Percentiles rank a stretch among this genome's conserved stretches.
Conservation (phyloP, 257 asterid species). For the Solanum clarkiae region DNA sequence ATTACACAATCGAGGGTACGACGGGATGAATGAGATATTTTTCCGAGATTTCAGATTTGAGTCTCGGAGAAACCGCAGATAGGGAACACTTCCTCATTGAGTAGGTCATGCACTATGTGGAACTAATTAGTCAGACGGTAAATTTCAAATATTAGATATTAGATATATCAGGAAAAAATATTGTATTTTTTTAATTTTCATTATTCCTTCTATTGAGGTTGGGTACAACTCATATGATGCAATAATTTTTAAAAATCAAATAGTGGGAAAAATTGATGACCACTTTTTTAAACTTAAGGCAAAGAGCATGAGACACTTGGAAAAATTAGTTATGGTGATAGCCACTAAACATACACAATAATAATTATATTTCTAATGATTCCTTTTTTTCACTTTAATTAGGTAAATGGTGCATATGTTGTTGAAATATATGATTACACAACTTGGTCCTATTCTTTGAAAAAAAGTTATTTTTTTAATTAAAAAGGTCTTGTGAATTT, state of each 20-base stretch:
- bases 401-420: constrained; percentile 8
- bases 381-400: constrained; percentile 20
- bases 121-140: no score
- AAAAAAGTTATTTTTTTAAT: neutral
- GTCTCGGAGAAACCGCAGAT: no score
- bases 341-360: constrained; percentile 1
- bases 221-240: neutral
- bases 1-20: no score
- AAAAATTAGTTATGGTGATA: constrained; percentile 8
- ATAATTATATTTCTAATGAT: constrained; percentile 15
- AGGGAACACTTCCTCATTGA: no score
- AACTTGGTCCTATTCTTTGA: no score
- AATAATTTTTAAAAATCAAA: neutral
- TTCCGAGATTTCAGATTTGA: no score
- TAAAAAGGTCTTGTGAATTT: neutral
- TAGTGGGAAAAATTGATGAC: neutral
- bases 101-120: no score
- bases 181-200: neutral
- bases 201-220: constrained; percentile 2
- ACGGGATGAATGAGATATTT: no score
- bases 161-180: no score
- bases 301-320: constrained; percentile 8
- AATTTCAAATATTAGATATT: neutral
- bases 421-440: neutral
- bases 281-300: neutral